phyloP scores from a whole-genome alignment of 2,329 filamentous ascomycete genomes.

The Cercospora sp. region DNA sequence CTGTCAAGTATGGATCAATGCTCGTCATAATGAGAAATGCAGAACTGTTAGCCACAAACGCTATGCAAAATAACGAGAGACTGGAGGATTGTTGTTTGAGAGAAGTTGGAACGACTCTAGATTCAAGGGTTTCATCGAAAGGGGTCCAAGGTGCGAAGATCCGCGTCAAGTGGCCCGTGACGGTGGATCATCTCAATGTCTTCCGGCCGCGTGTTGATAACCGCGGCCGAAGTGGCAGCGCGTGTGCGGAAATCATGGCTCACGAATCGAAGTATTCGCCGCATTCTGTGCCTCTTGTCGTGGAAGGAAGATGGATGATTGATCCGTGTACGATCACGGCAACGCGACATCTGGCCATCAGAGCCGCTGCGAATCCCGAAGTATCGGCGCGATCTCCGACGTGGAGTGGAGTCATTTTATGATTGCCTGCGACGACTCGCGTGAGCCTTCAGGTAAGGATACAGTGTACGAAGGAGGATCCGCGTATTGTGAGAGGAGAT shows the following conservation, averaged over 20 bases:
- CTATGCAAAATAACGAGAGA: slow-evolving; percentile 1
- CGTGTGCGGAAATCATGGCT: neutral
- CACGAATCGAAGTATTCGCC: neutral
- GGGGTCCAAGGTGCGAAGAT: slow-evolving; percentile 1
- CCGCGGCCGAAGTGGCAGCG: neutral
- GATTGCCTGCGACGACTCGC: neutral
- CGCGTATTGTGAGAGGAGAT: neutral
- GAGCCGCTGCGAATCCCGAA: neutral
- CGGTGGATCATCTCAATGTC: neutral
- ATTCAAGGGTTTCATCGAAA: neutral
- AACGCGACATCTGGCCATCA: neutral
- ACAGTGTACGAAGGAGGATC: neutral
- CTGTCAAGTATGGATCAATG: slow-evolving; percentile 41
- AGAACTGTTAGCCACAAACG: neutral
- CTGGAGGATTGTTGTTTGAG: neutral
- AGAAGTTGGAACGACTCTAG: neutral
- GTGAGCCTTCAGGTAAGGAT: neutral
- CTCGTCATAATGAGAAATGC: neutral
- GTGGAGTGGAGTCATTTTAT: neutral
- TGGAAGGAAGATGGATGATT: neutral
- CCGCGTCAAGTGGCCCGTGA: neutral
- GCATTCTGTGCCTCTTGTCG: neutral
- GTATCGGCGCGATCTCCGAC: neutral
- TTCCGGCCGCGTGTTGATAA: neutral
- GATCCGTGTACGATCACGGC: neutral